Percentiles rank a stretch among this genome's conserved stretches.
These are phyloP conservation scores for Dendrobium officinale DNA, from an alignment of 106 monocot species.

Conservation along the genomic window DNA sequence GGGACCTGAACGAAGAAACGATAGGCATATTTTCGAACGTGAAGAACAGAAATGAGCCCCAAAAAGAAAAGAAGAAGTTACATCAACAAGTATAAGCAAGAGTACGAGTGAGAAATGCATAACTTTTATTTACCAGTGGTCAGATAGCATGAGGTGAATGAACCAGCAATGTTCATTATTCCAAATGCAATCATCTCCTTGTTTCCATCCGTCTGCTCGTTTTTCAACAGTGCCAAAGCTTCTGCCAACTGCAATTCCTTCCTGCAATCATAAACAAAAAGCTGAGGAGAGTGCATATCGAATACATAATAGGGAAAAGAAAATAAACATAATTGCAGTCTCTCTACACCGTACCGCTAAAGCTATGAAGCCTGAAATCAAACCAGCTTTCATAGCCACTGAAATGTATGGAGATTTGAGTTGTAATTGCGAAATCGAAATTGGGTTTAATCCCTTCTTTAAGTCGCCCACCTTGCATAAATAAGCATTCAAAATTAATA, in stretches of 20 bases:
- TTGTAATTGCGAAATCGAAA: slow-evolving; percentile 42
- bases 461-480: slow-evolving; percentile 61
- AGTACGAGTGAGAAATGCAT: neutral
- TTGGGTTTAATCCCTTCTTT: slow-evolving; percentile 81
- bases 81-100: neutral
- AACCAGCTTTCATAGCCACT: slow-evolving; percentile 43
- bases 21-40: neutral
- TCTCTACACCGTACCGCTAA: slow-evolving; percentile 44
- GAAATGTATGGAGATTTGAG: slow-evolving; percentile 34
- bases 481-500: neutral
- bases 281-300: neutral
- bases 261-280: slow-evolving; percentile 28
- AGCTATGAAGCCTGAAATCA: slow-evolving; percentile 61
- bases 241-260: slow-evolving; percentile 81
- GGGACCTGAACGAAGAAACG: slow-evolving; percentile 30
- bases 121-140: slow-evolving; percentile 36
- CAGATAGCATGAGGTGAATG: slow-evolving; percentile 70
- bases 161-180: slow-evolving; percentile 72
- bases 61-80: neutral
- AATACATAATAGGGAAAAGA: neutral
- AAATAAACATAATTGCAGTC: neutral
- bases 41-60: no score
- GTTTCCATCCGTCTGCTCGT: slow-evolving; percentile 70
- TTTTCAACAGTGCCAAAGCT: slow-evolving; percentile 54
- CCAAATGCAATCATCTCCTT: slow-evolving; percentile 91